A percentile compares a stretch with the other conserved stretches of the same genome.
phyloP scores from a whole-genome alignment of 2,329 filamentous ascomycete species.

The Xylogone sp. region DNA sequence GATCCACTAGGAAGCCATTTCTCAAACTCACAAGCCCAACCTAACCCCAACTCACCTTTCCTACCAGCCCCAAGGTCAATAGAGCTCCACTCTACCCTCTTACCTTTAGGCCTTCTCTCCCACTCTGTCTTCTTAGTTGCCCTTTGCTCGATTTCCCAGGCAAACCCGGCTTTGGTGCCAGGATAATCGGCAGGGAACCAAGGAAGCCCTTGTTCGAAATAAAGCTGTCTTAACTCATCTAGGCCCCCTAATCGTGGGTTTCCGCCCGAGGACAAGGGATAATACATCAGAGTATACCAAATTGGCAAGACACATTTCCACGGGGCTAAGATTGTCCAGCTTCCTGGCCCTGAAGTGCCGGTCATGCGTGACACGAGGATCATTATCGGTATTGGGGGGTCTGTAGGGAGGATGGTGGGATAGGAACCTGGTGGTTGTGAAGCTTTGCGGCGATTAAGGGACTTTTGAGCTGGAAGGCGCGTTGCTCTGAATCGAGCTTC shows the following conservation, averaged over 20 bases:
- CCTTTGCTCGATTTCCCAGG: slow-evolving; percentile 71
- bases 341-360: slow-evolving; percentile 53
- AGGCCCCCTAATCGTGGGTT: slow-evolving; percentile 82
- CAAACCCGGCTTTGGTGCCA: slow-evolving; percentile 72
- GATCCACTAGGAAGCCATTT: slow-evolving; percentile 47
- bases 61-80: slow-evolving; percentile 69
- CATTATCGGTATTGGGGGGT: slow-evolving; percentile 76
- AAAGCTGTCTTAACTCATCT: slow-evolving; percentile 72
- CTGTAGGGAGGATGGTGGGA: slow-evolving; percentile 52
- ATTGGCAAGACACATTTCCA: slow-evolving; percentile 85
- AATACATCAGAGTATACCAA: slow-evolving; percentile 85
- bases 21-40: slow-evolving; percentile 83
- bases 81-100: slow-evolving; percentile 70
- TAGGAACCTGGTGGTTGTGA: slow-evolving; percentile 58
- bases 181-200: slow-evolving; percentile 88
- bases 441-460: slow-evolving; percentile 73
- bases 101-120: slow-evolving; percentile 77
- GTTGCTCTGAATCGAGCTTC: slow-evolving; percentile 61
- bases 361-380: slow-evolving; percentile 57
- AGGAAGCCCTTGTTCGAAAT: slow-evolving; percentile 72
- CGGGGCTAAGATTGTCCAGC: slow-evolving; percentile 81
- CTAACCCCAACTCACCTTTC: slow-evolving; percentile 78
- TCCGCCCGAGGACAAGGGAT: slow-evolving; percentile 72
- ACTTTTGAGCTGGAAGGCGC: slow-evolving; percentile 69
- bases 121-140: slow-evolving; percentile 58